Percentiles rank a stretch among this genome's conserved stretches.
These are phyloP conservation scores for Suillus luteus DNA, from an alignment of 768 basidiomycete genomes.

Conservation along the genomic window DNA sequence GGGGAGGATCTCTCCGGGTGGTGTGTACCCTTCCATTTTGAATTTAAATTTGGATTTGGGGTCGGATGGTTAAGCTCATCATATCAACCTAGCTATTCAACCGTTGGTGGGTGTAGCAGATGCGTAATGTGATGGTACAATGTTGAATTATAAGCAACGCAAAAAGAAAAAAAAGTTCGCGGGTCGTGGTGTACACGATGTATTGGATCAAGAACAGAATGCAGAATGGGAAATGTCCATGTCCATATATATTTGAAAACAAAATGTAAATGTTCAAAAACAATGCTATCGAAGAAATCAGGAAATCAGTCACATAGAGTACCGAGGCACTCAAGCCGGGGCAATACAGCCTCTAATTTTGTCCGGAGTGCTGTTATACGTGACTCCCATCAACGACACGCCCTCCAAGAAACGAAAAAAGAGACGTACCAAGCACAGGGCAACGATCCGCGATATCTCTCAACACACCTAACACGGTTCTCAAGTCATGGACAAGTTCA, in stretches of 20 bases:
- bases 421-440: constrained; percentile 25
- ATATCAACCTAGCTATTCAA: no score
- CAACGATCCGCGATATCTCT: constrained; percentile 21
- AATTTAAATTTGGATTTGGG: not conserved
- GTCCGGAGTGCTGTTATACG: constrained; percentile 22
- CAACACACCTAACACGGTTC: constrained; percentile 18
- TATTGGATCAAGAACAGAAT: not conserved
- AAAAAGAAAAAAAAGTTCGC: not conserved
- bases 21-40: constrained; percentile 15
- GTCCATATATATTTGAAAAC: no score
- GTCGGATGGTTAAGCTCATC: not conserved
- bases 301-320: not conserved
- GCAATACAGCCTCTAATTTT: constrained; percentile 28
- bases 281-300: not conserved
- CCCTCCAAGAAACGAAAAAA: no score
- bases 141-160: not conserved
- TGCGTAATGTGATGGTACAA: not conserved
- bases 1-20: constrained; percentile 26
- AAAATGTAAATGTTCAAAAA: not conserved
- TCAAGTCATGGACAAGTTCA: constrained; percentile 20
- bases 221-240: not conserved
- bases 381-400: not conserved
- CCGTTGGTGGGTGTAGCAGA: not conserved
- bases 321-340: constrained; percentile 21
- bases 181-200: not conserved